These are phyloP conservation scores for Ustilago shanxiensis DNA, from an alignment of 1,284 basidiomycete species.

Conservation along the genomic window DNA sequence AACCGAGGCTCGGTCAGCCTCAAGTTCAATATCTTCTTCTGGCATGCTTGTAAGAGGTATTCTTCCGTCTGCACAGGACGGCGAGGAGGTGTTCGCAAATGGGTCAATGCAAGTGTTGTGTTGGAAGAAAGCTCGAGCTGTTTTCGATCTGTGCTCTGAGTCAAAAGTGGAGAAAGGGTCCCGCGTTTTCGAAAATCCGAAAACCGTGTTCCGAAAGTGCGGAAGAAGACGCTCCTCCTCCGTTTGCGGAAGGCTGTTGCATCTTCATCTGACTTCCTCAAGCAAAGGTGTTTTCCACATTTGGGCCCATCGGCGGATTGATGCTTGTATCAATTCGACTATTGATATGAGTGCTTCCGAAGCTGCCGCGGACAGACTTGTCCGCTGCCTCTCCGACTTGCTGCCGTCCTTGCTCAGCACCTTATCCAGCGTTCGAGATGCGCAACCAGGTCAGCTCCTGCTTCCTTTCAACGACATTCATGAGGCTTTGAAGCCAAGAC, in stretches of 20 bases:
- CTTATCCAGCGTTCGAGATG: conserved; percentile 18
- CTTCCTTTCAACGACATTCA: conserved; percentile 22
- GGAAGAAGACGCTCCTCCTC: conserved; percentile 1
- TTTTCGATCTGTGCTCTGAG: background rate
- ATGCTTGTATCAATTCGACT: background rate
- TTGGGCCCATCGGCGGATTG: background rate
- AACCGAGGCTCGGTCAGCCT: conserved; percentile 12
- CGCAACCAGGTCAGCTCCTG: conserved; percentile 19
- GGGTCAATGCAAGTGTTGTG: background rate
- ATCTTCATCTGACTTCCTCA: background rate
- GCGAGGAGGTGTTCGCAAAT: background rate
- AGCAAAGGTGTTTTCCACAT: background rate
- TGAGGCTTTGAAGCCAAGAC: conserved; percentile 23
- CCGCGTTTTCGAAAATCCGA: conserved; percentile 3
- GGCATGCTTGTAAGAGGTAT: conserved; percentile 4
- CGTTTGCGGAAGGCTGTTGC: background rate
- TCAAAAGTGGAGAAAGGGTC: conserved; percentile 35
- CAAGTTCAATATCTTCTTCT: conserved; percentile 25
- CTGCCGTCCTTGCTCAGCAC: conserved; percentile 24
- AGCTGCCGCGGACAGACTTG: conserved; percentile 24
- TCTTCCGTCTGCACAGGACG: background rate
- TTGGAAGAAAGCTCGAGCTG: background rate
- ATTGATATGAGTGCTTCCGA: conserved; percentile 30
- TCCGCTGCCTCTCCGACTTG: conserved; percentile 27
- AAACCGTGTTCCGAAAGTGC: conserved; percentile 29